A percentile compares a stretch with the other conserved stretches of the same genome.
These are phyloP conservation scores for Zelopaecilomyces penicillatus DNA, from an alignment of 2,329 filamentous ascomycete genomes.

Conservation along the genomic window DNA sequence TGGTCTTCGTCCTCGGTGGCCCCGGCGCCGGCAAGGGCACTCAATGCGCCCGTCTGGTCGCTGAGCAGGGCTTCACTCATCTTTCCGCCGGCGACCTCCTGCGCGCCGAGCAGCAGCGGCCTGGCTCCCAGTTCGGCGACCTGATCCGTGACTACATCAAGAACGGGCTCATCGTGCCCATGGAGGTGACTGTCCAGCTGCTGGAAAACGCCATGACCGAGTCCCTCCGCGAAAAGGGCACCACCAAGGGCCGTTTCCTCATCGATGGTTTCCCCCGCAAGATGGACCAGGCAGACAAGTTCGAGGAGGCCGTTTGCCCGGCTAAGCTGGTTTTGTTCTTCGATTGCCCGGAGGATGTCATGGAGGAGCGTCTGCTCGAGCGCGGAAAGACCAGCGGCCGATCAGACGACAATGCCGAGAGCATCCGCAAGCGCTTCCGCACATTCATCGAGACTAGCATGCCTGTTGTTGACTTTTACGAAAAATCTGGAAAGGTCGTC, in stretches of 20 bases:
- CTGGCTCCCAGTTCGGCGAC: conserved; percentile 79
- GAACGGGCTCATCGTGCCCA: conserved; percentile 93
- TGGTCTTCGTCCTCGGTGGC: conserved; percentile 92
- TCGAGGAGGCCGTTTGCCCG: conserved; percentile 80
- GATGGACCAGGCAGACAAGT: conserved; percentile 92
- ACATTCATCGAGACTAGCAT: conserved; percentile 94
- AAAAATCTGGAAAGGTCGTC: conserved; percentile 67
- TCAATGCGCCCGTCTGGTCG: conserved; percentile 81
- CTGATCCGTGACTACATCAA: conserved; percentile 92
- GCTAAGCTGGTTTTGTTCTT: conserved; percentile 86
- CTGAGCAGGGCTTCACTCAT: conserved; percentile 84
- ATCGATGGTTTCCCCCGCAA: conserved; percentile 86
- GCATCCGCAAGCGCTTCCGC: conserved; percentile 91
- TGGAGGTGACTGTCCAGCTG: conserved; percentile 92
- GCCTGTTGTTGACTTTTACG: conserved; percentile 87
- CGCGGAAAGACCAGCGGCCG: conserved; percentile 88
- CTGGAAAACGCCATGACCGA: conserved; percentile 88
- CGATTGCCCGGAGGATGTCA: conserved; percentile 82
- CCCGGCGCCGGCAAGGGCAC: conserved; percentile 96
- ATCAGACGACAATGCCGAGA: conserved; percentile 88
- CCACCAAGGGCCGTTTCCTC: conserved; percentile 60
- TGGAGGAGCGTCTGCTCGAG: conserved; percentile 77
- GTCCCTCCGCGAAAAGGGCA: conserved; percentile 44
- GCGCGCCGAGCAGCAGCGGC: conserved; percentile 83
- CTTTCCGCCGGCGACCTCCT: conserved; percentile 89